Conservation (phyloP, 371 early-diverging fungal species). For the Mortierella sp. region DNA sequence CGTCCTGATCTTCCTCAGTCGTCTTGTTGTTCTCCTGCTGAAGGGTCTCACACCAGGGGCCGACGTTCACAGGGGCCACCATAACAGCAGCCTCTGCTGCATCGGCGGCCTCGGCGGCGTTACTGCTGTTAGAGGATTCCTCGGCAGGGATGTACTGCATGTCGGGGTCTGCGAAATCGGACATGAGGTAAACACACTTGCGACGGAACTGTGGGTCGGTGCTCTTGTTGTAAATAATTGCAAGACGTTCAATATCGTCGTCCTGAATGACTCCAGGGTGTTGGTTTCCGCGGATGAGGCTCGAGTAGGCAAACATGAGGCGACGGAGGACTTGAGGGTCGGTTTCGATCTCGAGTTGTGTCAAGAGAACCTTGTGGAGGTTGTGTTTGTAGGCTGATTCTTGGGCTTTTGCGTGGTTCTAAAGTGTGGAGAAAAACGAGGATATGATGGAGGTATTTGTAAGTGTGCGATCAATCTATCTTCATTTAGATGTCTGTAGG, state of each 20-base stretch:
- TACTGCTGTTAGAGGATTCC: neutral
- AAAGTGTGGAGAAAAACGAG: constrained; percentile 16
- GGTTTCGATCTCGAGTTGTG: constrained; percentile 46
- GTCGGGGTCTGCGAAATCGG: constrained; percentile 60
- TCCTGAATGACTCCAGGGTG: constrained; percentile 54
- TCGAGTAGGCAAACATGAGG: constrained; percentile 65
- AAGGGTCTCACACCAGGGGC: constrained; percentile 55
- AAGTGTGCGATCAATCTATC: neutral
- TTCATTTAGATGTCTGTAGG: neutral
- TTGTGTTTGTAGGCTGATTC: constrained; percentile 42
- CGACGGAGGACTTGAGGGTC: constrained; percentile 58
- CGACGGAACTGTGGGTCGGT: constrained; percentile 34
- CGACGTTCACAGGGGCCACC: constrained; percentile 26
- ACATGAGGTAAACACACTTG: constrained; percentile 56
- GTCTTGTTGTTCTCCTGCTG: constrained; percentile 18
- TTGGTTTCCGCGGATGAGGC: constrained; percentile 64
- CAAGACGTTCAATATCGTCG: constrained; percentile 48
- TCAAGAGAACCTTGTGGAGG: constrained; percentile 56
- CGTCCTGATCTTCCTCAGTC: constrained; percentile 14
- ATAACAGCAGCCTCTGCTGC: neutral
- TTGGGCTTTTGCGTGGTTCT: constrained; percentile 68
- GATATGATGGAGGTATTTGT: too few species aligned
- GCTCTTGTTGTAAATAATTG: constrained; percentile 36
- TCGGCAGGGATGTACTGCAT: constrained; percentile 37
- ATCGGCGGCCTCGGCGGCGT: neutral